Evolutionary conservation across 2,329 filamentous ascomycete species (phyloP), one percentile per base, ranked within the genome.

Genomic region (Paracoccidioides brasiliensis): DNA sequence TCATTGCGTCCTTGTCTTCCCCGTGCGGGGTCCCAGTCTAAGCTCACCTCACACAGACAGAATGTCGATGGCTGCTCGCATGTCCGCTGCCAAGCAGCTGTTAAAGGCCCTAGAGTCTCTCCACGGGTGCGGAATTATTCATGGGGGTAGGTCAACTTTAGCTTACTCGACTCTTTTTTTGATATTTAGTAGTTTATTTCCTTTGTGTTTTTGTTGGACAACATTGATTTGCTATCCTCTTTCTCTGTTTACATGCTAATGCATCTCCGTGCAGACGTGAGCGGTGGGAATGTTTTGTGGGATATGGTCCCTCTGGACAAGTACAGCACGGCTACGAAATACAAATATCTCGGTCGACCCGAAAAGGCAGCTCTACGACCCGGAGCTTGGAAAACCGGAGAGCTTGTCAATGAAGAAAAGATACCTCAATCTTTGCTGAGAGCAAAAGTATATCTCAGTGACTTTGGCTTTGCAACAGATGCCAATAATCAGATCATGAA

Each of bases 1-100:
- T 41, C 58, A 64, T 56, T 59, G 58, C 33, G 59, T 54, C 30
- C 52, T 54, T 8, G 52, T 54, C 3, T 37, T 54, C 46, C 52
- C 52, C 33, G 46, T 33, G 42, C 41, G 15, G 22, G 52, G 52
- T 8, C 14, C 43, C 14, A 46, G 41, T 40, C 52, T 54, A 35
- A 22, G 46, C 5, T 45, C 14, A 37, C 42, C 28, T 54, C 9
- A 37, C 12, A n/a, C 12, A 45, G 14, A 35, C 15, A 46, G 37
- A 42, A 54, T 45, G 42, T 40, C 52, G 5, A 54, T 54, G 41
- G n/a, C 30, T 37, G 46, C 28, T 46, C 52, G 52, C 14, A 54
- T 54, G 52, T 54, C 52, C 10, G 52, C 52, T 54, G 52, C 52
- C n/a, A 45, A 30, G 15, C 41, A 54, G 41, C 37, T 54, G 33